Base-by-base conservation (phyloP, 169 alveolate genomes). In the Eimeria necatrix region DNA sequence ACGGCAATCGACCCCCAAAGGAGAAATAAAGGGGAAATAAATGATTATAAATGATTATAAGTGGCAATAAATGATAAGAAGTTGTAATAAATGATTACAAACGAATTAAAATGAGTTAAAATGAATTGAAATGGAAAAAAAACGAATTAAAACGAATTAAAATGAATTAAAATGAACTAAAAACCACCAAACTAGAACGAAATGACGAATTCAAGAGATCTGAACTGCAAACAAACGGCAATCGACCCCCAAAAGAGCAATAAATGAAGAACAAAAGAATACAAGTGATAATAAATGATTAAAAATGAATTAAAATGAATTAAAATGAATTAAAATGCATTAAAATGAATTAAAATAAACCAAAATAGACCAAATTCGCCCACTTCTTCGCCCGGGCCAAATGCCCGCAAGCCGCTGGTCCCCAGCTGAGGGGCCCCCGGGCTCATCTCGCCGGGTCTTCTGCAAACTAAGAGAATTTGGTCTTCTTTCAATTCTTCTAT, bases 371-470 rank as follows among this genome's bases (percentile, higher is more conserved):
- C 9, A 76, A 48, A 76, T 32, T 4, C 4, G 24, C 46, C n/a
- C 14, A 76, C 87, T 64, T 76, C 87, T 9, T 76, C 87, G 4
- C 87, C 87, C 4, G 64, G 22, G 10, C 26, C 24, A 60, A 76
- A 76, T 0, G 87, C 64, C 4, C 46, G 26, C 12, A 76, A 14
- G 8, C 87, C 87, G 32, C n/a, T 68, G 9, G 16, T n/a, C 32
- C 61, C 52, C 24, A 76, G 26, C 53, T 14, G 64, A 46, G 87
- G 64, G 41, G 87, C 4, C 64, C 87, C 87, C 18, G 87, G 87
- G 12, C 48, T 41, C 61, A 76, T 41, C 9, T 76, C 87, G 1
- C 87, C 87, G 12, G 61, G 59, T 6, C 61, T 8, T 48, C 87
- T 20, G 56, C 56, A 46, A 10, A 76, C 4, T 4, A 76, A 60